Percentiles rank a stretch among this genome's conserved stretches.
Evolutionary conservation across 805 yeast genomes (phyloP).

Genomic region (Yarrowia alimentaria): DNA sequence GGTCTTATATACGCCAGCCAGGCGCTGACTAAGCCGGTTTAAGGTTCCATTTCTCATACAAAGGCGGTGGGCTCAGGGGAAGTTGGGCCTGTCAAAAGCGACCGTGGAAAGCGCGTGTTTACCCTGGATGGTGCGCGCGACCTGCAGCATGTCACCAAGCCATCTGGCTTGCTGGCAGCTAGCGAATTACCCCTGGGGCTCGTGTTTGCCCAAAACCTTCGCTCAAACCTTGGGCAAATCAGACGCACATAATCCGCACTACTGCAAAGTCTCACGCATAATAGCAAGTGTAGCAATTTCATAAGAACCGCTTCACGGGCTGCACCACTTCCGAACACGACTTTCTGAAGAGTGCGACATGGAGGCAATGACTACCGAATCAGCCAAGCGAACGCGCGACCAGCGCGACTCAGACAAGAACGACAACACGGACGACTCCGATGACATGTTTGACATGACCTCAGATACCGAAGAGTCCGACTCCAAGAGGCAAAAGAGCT

Average conservation of each 20-base stretch:
- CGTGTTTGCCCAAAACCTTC: neutral
- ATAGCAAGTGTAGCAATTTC: conserved; percentile 21
- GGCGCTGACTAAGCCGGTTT: too few species aligned
- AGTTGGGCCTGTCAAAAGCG: too few species aligned
- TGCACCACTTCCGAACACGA: neutral
- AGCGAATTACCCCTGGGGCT: neutral
- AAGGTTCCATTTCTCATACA: too few species aligned
- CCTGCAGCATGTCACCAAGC: too few species aligned
- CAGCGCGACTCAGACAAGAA: neutral
- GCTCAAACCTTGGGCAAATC: conserved; percentile 18
- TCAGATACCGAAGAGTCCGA: conserved; percentile 1
- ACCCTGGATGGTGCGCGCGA: too few species aligned
- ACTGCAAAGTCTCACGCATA: conserved; percentile 13
- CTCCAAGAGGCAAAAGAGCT: conserved; percentile 2
- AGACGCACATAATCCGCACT: conserved; percentile 18
- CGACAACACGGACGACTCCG: conserved; percentile 31
- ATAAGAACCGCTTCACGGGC: neutral
- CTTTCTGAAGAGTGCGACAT: neutral
- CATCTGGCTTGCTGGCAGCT: too few species aligned
- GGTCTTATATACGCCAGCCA: too few species aligned
- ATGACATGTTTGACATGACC: conserved; percentile 37
- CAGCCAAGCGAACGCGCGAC: neutral
- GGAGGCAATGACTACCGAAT: conserved; percentile 3
- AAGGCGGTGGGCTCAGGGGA: too few species aligned
- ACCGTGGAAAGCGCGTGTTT: too few species aligned